Conservation (phyloP, 306 rosid genomes). For the Delonix regia region DNA sequence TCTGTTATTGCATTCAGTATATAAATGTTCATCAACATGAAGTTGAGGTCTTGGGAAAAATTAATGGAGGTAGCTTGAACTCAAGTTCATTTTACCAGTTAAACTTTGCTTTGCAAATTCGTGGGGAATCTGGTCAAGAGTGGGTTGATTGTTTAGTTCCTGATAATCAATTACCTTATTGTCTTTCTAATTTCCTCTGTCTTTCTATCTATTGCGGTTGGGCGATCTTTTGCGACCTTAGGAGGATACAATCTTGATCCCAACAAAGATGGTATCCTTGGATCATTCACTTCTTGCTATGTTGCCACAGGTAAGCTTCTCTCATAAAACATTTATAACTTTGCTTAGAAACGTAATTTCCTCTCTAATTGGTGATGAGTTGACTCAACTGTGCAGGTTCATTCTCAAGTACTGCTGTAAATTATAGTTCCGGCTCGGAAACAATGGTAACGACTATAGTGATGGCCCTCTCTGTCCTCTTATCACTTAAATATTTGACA, state of each 20-base stretch:
- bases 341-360: background rate
- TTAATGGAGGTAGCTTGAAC: constrained; percentile 66
- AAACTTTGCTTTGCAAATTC: constrained; percentile 39
- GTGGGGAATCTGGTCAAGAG: constrained; percentile 55
- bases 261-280: constrained; percentile 77
- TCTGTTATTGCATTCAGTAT: constrained; percentile 55
- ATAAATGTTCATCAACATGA: constrained; percentile 51
- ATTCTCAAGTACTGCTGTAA: constrained; percentile 65
- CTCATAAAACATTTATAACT: background rate
- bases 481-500: constrained; percentile 57
- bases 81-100: constrained; percentile 63
- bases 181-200: background rate
- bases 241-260: constrained; percentile 66
- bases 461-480: constrained; percentile 65
- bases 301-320: constrained; percentile 65
- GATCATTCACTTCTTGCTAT: constrained; percentile 83
- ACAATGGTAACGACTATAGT: constrained; percentile 72
- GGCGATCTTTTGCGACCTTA: constrained; percentile 65
- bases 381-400: constrained; percentile 53
- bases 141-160: constrained; percentile 43
- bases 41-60: constrained; percentile 62
- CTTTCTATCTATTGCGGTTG: constrained; percentile 78
- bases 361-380: too few relatives aligned
- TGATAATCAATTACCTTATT: too few relatives aligned
- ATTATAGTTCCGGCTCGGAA: constrained; percentile 67